Conservation (phyloP, 176 grass and related monocot genomes). For the Carex parvula region DNA sequence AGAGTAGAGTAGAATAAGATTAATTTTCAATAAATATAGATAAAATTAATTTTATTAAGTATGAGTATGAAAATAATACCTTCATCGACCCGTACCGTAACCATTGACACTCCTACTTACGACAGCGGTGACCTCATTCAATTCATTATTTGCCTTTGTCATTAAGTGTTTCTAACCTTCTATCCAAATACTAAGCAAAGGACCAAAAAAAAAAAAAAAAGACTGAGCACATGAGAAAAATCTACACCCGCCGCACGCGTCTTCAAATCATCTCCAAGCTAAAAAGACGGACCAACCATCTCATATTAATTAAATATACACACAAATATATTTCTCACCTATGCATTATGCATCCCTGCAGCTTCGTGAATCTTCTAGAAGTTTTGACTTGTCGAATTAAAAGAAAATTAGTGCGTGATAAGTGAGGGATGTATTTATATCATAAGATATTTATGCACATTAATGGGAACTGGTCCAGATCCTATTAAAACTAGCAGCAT, state of each 20-base stretch:
- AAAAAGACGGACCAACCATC: not conserved
- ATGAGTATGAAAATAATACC: no score
- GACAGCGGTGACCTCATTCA: no score
- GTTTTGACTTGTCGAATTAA: not conserved
- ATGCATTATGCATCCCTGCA: not conserved
- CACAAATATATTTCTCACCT: not conserved
- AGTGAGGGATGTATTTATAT: not conserved
- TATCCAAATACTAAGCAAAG: no score
- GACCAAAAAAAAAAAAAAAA: no score
- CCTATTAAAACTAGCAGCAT: not conserved
- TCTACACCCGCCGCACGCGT: not conserved
- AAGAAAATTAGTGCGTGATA: not conserved
- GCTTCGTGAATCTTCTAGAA: not conserved
- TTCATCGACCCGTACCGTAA: fast-evolving
- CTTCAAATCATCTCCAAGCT: not conserved
- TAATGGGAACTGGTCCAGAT: not conserved
- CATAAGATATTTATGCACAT: not conserved
- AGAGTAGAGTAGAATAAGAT: no score
- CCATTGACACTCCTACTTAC: no score
- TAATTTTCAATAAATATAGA: no score
- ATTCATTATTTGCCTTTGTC: no score
- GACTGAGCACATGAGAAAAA: not conserved
- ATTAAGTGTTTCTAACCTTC: no score
- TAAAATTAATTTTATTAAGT: no score
- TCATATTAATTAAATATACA: not conserved